Evolutionary conservation across 768 basidiomycete genomes (phyloP), one percentile per base, ranked within the genome.

Genomic region (Dacryopinax spathularia): DNA sequence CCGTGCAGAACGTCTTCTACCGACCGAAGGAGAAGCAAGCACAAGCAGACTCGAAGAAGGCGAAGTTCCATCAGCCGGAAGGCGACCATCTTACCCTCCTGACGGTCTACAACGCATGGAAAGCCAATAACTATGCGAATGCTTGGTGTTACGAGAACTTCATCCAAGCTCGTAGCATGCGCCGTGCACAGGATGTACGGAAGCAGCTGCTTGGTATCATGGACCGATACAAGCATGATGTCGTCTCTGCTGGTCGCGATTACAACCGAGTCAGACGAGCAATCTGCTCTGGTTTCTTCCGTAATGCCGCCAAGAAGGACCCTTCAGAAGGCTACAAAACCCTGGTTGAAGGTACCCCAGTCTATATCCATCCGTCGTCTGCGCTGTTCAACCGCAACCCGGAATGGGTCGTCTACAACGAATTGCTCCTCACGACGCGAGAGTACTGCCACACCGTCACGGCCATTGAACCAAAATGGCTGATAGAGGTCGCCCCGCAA

Each of bases 141-240:
- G 93, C 95, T 4, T 99, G 96, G 96, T 98, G 96, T 72, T 95
- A 92, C 68, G 94, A 98, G 76, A 98, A 98, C 74, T 99, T 94
- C 71, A 96, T 98, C 60, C 96, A 98, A 73, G 95, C 92, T 12
- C 81, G 96, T 72, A 96, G 91, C 68, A 94, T 99, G 92, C 82
- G 91, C 64, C 81, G 94, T 5, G 96, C 95, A 4, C 94, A 98
- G 74, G 96, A 99, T 79, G 92, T 99, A 10, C 79, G 96, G 65
- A 99, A 99, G 72, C 96, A 99, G 75, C 75, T 99, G 62, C 79
- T 98, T 39, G 96, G 96, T 65, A 98, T 99, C 73, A 98, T 99
- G 96, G 96, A 99, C 73, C 81, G 96, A 64, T 97, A 98, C 75
- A 98, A 97, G 73, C 96, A 98, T 73, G 96, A 98, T 69, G 89